Evolutionary conservation across 805 yeast genomes (phyloP).

Genomic region (Saccharomycopsis schoenii): DNA sequence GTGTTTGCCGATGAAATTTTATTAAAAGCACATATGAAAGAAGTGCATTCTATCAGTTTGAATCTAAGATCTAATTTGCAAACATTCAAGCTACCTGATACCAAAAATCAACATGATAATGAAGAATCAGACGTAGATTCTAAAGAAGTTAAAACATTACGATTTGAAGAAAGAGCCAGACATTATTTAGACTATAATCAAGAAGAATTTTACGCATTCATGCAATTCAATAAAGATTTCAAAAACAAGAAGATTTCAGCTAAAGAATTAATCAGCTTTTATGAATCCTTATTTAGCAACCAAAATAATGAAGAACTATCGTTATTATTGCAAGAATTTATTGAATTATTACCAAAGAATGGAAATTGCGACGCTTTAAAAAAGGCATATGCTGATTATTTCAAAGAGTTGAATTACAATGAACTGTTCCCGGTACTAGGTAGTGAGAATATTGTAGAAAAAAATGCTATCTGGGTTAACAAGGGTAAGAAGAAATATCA

Average conservation of each 20-base stretch:
- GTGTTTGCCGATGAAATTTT: slow-evolving; percentile 85
- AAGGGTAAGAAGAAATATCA: not conserved
- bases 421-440: slow-evolving; percentile 44
- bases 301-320: slow-evolving; percentile 39
- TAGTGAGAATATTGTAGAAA: slow-evolving; percentile 9
- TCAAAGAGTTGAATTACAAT: slow-evolving; percentile 18
- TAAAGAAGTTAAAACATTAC: slow-evolving; percentile 39
- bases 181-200: slow-evolving; percentile 56
- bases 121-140: slow-evolving; percentile 21
- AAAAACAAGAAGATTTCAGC: slow-evolving; percentile 36
- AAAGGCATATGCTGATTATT: slow-evolving; percentile 17
- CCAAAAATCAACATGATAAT: slow-evolving; percentile 20
- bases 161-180: slow-evolving; percentile 79
- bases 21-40: slow-evolving; percentile 76
- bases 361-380: slow-evolving; percentile 28
- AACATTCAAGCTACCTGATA: slow-evolving; percentile 5
- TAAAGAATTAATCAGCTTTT: slow-evolving; percentile 35
- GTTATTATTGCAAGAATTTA: slow-evolving; percentile 48
- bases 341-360: slow-evolving; percentile 43
- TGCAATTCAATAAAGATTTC: slow-evolving; percentile 37
- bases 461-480: not conserved
- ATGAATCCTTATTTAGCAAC: slow-evolving; percentile 37
- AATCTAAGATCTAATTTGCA: slow-evolving; percentile 1
- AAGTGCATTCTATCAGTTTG: slow-evolving; percentile 43
- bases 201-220: slow-evolving; percentile 39